Conservation (phyloP, 108 stramenopile species). For the Chaetoceros tenuissimus region DNA sequence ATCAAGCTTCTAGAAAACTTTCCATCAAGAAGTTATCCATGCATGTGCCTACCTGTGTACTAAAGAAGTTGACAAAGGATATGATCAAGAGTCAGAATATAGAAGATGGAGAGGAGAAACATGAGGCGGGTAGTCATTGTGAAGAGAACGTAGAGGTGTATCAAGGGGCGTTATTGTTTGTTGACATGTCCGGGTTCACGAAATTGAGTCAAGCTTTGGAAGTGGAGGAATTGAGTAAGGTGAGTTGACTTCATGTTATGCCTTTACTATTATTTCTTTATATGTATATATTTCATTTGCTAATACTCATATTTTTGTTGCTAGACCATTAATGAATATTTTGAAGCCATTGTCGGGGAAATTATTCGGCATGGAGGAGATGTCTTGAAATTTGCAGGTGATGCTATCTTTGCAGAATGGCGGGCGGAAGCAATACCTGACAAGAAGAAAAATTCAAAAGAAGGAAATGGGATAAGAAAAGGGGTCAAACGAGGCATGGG, state of each 20-base stretch:
- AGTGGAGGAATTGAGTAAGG: constrained; percentile 51
- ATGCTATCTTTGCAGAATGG: constrained; percentile 40
- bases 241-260: not conserved
- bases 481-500: too few species aligned
- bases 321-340: constrained; percentile 67
- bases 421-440: constrained; percentile 15
- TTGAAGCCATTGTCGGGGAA: constrained; percentile 63
- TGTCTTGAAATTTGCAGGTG: constrained; percentile 63
- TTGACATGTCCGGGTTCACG: constrained; percentile 85
- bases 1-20: constrained; percentile 27
- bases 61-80: constrained; percentile 27
- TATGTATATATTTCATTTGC: too few species aligned
- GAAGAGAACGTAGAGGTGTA: too few species aligned
- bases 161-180: constrained; percentile 63
- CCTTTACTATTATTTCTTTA: not conserved
- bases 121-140: not conserved
- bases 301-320: too few species aligned
- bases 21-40: constrained; percentile 42
- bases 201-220: constrained; percentile 58
- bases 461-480: too few species aligned
- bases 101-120: not conserved
- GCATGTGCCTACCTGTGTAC: constrained; percentile 49
- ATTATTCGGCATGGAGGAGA: constrained; percentile 51
- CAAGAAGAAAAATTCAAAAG: too few species aligned
- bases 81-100: constrained; percentile 5